These are phyloP conservation scores for Cyberlindnera xishuangbannaensis DNA, from an alignment of 805 yeast species.

Conservation along the genomic window DNA sequence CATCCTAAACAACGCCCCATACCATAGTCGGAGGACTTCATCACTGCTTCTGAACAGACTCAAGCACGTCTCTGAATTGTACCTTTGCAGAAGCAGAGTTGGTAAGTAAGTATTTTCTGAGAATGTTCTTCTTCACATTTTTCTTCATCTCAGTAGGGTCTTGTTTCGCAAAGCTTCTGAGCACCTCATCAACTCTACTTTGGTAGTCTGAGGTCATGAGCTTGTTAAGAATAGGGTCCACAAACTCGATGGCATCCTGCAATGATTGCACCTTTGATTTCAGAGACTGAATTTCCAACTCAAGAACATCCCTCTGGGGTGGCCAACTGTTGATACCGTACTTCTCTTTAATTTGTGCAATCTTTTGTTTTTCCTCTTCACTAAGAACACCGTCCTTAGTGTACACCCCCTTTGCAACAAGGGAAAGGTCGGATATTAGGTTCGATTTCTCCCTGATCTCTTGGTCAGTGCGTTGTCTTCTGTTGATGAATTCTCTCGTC, in stretches of 20 bases:
- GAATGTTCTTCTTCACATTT: conserved; percentile 61
- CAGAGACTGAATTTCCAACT: conserved; percentile 32
- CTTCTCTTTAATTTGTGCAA: conserved; percentile 35
- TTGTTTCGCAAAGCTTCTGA: conserved; percentile 30
- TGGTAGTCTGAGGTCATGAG: conserved; percentile 32
- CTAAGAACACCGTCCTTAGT: conserved; percentile 24
- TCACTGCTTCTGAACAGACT: conserved; percentile 9
- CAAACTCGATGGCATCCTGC: conserved; percentile 28
- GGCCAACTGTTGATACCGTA: conserved; percentile 45
- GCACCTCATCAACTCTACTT: conserved; percentile 32
- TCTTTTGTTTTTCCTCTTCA: conserved; percentile 32
- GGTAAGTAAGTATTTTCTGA: conserved; percentile 56
- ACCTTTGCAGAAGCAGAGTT: conserved; percentile 19
- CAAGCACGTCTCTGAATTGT: conserved; percentile 18
- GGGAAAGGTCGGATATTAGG: conserved; percentile 28
- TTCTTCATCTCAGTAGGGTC: conserved; percentile 38
- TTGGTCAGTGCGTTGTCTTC: conserved; percentile 34
- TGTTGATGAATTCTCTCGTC: conserved; percentile 47
- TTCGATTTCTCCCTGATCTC: conserved; percentile 23
- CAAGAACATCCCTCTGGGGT: conserved; percentile 34
- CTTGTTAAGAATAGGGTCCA: conserved; percentile 31
- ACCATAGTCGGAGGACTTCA: too few relatives aligned
- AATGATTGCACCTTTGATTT: conserved; percentile 25
- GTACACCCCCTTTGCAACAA: conserved; percentile 22
- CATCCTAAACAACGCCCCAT: too few relatives aligned